Percentiles rank a stretch among this genome's conserved stretches.
These are phyloP conservation scores for Nicotiana tabacum DNA, from an alignment of 257 asterid species.

Conservation along the genomic window DNA sequence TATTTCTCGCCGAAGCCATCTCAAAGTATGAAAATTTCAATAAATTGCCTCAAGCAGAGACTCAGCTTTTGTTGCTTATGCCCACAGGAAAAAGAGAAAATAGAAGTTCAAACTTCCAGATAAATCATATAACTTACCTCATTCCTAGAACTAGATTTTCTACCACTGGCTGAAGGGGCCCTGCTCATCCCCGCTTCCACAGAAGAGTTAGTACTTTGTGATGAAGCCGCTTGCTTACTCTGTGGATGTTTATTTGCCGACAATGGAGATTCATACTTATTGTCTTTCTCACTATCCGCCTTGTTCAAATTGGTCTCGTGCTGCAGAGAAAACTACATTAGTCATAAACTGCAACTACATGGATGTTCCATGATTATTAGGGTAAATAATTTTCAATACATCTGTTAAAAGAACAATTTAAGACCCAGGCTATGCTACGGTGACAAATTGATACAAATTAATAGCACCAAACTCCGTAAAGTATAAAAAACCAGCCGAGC, in stretches of 20 bases:
- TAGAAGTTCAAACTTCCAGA: neutral
- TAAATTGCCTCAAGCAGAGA: neutral
- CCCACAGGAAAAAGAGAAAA: neutral
- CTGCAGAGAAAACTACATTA: slow-evolving; percentile 16
- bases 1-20: neutral
- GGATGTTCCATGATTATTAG: neutral
- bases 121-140: slow-evolving; percentile 45
- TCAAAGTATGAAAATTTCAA: neutral
- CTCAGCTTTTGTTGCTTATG: neutral
- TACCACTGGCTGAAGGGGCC: slow-evolving; percentile 26
- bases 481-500: neutral
- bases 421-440: neutral
- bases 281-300: slow-evolving; percentile 33
- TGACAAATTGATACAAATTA: neutral
- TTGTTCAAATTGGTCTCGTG: slow-evolving; percentile 36
- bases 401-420: neutral
- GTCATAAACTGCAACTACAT: neutral
- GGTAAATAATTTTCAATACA: neutral
- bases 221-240: slow-evolving; percentile 32
- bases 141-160: slow-evolving; percentile 48
- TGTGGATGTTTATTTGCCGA: slow-evolving; percentile 20
- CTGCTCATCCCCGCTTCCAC: slow-evolving; percentile 23
- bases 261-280: slow-evolving; percentile 33
- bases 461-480: neutral
- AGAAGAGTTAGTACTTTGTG: slow-evolving; percentile 23